These are phyloP conservation scores for Solanum appendiculatum DNA, from an alignment of 257 asterid species.

Conservation along the genomic window DNA sequence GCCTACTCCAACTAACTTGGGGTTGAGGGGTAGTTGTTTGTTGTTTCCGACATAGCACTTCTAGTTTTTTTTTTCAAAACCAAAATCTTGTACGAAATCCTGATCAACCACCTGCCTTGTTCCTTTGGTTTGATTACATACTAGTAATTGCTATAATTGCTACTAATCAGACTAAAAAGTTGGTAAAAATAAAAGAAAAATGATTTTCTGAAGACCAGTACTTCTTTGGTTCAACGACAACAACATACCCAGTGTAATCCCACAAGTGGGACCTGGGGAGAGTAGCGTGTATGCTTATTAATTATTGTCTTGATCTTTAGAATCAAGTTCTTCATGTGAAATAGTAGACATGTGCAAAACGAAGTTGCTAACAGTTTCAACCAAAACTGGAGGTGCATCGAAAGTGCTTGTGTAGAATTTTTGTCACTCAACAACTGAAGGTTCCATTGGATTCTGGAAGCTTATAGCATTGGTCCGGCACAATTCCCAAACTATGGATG, in stretches of 20 bases:
- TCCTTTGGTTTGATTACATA: not conserved
- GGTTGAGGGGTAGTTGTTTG: not conserved
- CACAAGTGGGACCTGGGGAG: not conserved
- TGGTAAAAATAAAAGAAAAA: not conserved
- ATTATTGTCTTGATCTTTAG: not conserved
- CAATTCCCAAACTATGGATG: not conserved
- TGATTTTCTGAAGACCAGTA: not conserved
- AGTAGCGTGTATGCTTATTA: not conserved
- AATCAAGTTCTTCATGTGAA: not conserved
- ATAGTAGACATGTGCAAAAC: not conserved
- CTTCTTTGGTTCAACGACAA: not conserved
- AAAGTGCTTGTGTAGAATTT: not conserved
- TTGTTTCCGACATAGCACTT: not conserved
- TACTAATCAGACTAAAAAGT: not conserved
- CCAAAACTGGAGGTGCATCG: not conserved
- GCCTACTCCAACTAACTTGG: not conserved
- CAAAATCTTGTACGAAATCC: not conserved
- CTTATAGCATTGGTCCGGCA: not conserved
- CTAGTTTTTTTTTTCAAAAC: not conserved
- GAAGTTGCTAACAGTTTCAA: not conserved
- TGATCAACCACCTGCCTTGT: not conserved
- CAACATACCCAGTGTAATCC: not conserved
- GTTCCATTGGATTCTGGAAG: not conserved
- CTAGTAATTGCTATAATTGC: not conserved
- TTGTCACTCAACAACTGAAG: not conserved